These are phyloP conservation scores for Stipa capillata DNA, from an alignment of 176 grass and related monocot genomes.

Conservation along the genomic window DNA sequence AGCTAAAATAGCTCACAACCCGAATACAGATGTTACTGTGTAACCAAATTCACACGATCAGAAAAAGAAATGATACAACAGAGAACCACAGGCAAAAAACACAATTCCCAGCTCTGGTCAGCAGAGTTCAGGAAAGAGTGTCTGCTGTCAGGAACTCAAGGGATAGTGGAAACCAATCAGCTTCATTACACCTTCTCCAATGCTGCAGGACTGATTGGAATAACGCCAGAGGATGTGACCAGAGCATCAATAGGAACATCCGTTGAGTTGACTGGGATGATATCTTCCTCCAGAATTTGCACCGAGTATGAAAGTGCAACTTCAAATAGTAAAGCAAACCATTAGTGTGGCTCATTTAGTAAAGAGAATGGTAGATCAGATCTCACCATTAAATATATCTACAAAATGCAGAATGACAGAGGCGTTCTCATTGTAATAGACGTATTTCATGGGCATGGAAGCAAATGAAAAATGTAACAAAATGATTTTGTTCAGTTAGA, in stretches of 20 bases:
- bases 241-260: constrained; percentile 78
- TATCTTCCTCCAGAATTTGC: constrained; percentile 69
- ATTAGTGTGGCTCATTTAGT: neutral
- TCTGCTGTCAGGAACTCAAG: neutral
- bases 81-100: neutral
- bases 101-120: neutral
- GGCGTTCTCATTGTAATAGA: neutral
- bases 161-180: neutral
- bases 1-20: neutral
- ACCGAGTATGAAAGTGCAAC: constrained; percentile 77
- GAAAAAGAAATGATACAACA: neutral
- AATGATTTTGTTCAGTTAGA: neutral
- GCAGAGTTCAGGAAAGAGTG: neutral
- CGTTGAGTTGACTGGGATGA: constrained; percentile 54
- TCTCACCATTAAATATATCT: neutral
- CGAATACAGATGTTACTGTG: neutral
- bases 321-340: constrained; percentile 28
- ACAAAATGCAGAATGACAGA: neutral
- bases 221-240: constrained; percentile 51
- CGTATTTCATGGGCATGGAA: neutral
- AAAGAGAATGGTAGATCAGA: neutral
- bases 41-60: neutral
- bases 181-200: constrained; percentile 37
- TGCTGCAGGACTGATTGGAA: constrained; percentile 54
- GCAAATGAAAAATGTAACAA: neutral